These are phyloP conservation scores for Sphagnum fallax DNA, from an alignment of 228 moss, liverwort and hornwort species.

Conservation along the genomic window DNA sequence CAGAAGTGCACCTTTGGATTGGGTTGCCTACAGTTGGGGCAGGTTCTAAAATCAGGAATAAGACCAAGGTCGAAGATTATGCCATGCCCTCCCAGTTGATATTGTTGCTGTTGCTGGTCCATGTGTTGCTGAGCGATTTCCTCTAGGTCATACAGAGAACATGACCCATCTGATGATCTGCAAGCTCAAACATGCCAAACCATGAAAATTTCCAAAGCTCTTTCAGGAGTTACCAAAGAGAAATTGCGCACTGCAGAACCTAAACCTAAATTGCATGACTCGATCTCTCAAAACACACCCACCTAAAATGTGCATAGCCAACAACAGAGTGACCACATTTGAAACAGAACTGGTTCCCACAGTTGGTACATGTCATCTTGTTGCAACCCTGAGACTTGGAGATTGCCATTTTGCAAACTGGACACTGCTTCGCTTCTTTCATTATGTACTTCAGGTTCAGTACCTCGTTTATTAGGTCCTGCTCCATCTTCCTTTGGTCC, in stretches of 20 bases:
- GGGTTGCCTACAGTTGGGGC: constrained; percentile 69
- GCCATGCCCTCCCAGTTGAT: neutral
- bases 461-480: constrained; percentile 53
- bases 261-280: no score
- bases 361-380: constrained; percentile 73
- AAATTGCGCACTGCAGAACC: no score
- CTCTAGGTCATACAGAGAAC: constrained; percentile 48
- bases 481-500: constrained; percentile 41
- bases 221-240: no score
- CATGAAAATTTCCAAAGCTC: no score
- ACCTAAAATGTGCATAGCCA: constrained; percentile 53
- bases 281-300: no score
- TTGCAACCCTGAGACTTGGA: constrained; percentile 75
- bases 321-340: constrained; percentile 44
- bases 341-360: constrained; percentile 59
- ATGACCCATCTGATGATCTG: constrained; percentile 11
- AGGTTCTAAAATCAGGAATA: constrained; percentile 10
- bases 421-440: constrained; percentile 74
- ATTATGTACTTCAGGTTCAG: constrained; percentile 60
- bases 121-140: constrained; percentile 22
- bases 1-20: constrained; percentile 30
- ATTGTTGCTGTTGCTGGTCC: constrained; percentile 24
- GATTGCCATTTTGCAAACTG: constrained; percentile 62
- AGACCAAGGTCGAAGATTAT: neutral
- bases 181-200: neutral